Evolutionary conservation across 352 stramenopile genomes (phyloP).

Genomic region (Globisporangium cylindrosporum): DNA sequence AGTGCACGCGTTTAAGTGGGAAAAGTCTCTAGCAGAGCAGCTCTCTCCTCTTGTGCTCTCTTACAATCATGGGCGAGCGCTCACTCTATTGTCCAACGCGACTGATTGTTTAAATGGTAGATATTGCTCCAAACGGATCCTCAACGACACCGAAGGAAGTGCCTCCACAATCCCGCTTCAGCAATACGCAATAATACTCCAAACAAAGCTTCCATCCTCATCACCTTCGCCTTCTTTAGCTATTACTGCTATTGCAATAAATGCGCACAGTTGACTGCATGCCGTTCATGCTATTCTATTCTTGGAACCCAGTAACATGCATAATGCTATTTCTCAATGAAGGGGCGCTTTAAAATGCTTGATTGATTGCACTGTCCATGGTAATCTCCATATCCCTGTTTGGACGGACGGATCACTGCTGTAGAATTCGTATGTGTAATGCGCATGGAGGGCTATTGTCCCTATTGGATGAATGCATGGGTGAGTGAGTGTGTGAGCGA

Average conservation of each 20-base stretch:
- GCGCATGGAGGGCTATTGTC: not conserved
- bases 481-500: not conserved
- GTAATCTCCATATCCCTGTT: not conserved
- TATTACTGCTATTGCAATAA: not conserved
- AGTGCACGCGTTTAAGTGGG: not conserved
- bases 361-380: not conserved
- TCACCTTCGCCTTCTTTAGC: not conserved
- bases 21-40: not conserved
- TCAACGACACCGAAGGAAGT: not conserved
- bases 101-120: not conserved
- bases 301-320: not conserved
- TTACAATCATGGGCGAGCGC: not conserved
- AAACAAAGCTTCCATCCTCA: not conserved
- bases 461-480: not conserved
- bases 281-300: not conserved
- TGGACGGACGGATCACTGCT: too few species aligned
- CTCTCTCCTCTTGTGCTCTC: not conserved
- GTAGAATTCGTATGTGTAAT: not conserved
- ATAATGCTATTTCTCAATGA: not conserved
- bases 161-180: slow-evolving; percentile 4
- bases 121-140: slow-evolving; percentile 1
- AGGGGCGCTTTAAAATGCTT: not conserved
- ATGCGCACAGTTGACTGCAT: not conserved
- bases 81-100: not conserved
- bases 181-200: not conserved